Evolutionary conservation across 2,329 filamentous ascomycete genomes (phyloP).

Genomic region (Beauveria rudraprayagi): DNA sequence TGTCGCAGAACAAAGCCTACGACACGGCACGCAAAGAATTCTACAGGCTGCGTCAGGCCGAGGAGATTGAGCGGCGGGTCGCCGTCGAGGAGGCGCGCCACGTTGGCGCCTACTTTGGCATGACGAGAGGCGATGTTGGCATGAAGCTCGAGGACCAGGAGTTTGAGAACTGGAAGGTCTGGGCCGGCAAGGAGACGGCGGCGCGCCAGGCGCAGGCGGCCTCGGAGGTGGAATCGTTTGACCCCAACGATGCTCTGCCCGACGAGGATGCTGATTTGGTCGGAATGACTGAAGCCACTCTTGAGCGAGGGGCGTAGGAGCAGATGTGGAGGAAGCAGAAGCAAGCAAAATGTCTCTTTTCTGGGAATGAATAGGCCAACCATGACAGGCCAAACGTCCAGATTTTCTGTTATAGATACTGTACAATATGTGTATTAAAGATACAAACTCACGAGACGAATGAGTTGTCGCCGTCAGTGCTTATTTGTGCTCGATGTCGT

Average conservation of each 20-base stretch:
- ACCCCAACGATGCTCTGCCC: slow-evolving; percentile 29
- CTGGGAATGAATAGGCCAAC: neutral
- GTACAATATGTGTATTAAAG: slow-evolving; percentile 16
- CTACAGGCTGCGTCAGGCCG: slow-evolving; percentile 71
- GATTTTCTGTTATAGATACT: slow-evolving; percentile 12
- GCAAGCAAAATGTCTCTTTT: neutral
- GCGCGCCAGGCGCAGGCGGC: slow-evolving; percentile 32
- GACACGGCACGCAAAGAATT: slow-evolving; percentile 84
- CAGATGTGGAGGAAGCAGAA: neutral
- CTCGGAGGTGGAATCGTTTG: slow-evolving; percentile 36
- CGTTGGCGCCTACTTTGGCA: slow-evolving; percentile 84
- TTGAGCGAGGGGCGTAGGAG: neutral
- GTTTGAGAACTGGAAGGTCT: slow-evolving; percentile 78
- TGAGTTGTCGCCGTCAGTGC: neutral
- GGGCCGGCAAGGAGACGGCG: slow-evolving; percentile 51
- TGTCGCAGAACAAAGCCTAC: slow-evolving; percentile 65
- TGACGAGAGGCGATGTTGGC: slow-evolving; percentile 63
- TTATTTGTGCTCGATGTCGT: slow-evolving; percentile 10
- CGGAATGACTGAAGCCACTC: slow-evolving; percentile 11
- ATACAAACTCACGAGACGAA: neutral
- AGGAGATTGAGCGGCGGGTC: slow-evolving; percentile 76
- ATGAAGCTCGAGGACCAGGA: slow-evolving; percentile 73
- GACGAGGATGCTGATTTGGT: slow-evolving; percentile 18
- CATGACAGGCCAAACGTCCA: too few species aligned
- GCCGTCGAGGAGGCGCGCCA: slow-evolving; percentile 80